Evolutionary conservation across 441 rosid genomes (phyloP).

Genomic region (Aquilaria agallochum): DNA sequence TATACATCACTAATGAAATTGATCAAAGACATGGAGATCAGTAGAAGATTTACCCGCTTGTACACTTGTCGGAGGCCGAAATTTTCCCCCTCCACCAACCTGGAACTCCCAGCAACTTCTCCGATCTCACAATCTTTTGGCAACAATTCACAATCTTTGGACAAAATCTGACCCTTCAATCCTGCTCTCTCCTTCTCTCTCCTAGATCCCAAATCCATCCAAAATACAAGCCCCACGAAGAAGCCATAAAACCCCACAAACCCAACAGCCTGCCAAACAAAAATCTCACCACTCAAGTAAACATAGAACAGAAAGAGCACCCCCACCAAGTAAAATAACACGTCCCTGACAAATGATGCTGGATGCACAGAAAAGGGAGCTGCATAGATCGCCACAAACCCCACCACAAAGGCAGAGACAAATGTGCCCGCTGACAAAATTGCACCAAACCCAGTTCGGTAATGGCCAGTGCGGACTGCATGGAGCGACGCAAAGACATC

Average conservation of each 20-base stretch:
- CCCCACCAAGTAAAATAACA: constrained; percentile 66
- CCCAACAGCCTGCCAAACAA: constrained; percentile 87
- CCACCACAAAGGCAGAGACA: constrained; percentile 90
- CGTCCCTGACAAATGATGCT: constrained; percentile 74
- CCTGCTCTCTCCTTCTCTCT: constrained; percentile 13
- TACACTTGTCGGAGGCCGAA: constrained; percentile 23
- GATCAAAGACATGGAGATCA: background rate
- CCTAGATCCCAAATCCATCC: constrained; percentile 79
- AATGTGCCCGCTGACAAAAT: constrained; percentile 89
- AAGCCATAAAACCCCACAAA: constrained; percentile 81
- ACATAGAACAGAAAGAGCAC: constrained; percentile 78
- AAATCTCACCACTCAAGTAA: constrained; percentile 94
- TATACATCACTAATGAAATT: background rate
- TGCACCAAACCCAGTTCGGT: constrained; percentile 88
- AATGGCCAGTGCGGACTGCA: constrained; percentile 79
- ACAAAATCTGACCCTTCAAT: constrained; percentile 19
- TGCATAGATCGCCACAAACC: constrained; percentile 85
- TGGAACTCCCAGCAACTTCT: constrained; percentile 19
- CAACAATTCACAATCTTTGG: constrained; percentile 20
- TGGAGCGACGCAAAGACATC: constrained; percentile 89
- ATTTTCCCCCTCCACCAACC: constrained; percentile 26
- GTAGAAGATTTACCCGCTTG: constrained; percentile 30
- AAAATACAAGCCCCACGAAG: constrained; percentile 91
- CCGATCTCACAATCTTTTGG: constrained; percentile 36
- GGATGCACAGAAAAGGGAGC: constrained; percentile 82